A percentile compares a stretch with the other conserved stretches of the same genome.
Evolutionary conservation across 2,329 filamentous ascomycete genomes (phyloP).

Genomic region (Sporothrix humicola): DNA sequence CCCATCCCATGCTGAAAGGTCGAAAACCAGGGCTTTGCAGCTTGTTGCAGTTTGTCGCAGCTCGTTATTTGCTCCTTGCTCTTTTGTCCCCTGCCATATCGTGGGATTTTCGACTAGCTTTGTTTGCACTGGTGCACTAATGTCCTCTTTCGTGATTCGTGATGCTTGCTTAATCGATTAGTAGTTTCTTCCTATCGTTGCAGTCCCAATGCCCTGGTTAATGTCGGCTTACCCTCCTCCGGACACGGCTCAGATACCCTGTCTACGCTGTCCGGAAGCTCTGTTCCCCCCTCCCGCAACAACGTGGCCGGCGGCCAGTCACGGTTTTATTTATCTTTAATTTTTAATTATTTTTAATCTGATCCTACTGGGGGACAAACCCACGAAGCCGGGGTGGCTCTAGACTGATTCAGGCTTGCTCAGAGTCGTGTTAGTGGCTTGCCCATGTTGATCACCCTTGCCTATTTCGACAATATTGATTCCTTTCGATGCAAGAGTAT

Average conservation of each 20-base stretch:
- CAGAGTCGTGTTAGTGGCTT: no score
- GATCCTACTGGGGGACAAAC: no score
- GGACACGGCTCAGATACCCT: neutral
- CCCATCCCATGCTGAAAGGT: neutral
- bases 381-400: neutral
- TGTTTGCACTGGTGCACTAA: neutral
- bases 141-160: neutral
- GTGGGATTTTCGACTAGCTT: neutral
- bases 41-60: neutral
- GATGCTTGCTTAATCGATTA: neutral
- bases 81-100: no score
- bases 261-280: neutral
- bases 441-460: no score
- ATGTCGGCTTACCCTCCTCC: conserved; percentile 8
- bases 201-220: neutral
- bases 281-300: neutral
- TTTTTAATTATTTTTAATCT: no score
- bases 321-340: neutral
- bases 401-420: neutral
- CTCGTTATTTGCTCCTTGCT: neutral
- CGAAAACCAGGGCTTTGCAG: neutral
- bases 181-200: neutral
- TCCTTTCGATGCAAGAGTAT: no score
- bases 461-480: no score
- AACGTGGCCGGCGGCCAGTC: conserved; percentile 6